A percentile compares a stretch with the other conserved stretches of the same genome.
phyloP scores from a whole-genome alignment of 305 asterid genomes.

The Caryopteris hybrid region DNA sequence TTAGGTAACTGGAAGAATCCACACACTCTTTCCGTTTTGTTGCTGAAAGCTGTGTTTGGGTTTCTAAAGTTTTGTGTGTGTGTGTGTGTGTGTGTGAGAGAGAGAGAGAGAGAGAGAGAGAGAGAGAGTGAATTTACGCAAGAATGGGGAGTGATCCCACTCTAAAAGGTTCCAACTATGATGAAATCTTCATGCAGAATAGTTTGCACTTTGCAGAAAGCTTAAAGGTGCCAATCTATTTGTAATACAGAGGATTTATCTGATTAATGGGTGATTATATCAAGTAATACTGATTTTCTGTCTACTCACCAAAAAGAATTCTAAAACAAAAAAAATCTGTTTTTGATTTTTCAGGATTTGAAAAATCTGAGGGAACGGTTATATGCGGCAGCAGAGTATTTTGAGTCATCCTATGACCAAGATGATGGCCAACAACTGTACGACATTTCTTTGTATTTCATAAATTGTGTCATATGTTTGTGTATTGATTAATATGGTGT shows the following conservation, averaged over 20 bases:
- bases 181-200: slow-evolving; percentile 59
- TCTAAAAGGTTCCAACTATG: slow-evolving; percentile 44
- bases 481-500: background rate
- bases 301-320: no score
- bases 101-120: no score
- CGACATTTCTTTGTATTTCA: slow-evolving; percentile 11
- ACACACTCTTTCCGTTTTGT: background rate
- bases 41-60: background rate
- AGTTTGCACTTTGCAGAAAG: slow-evolving; percentile 63
- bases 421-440: slow-evolving; percentile 70
- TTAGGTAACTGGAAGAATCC: slow-evolving; percentile 11
- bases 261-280: background rate
- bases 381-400: slow-evolving; percentile 88
- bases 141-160: slow-evolving; percentile 34
- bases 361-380: slow-evolving; percentile 63
- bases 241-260: no score
- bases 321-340: background rate
- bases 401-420: slow-evolving; percentile 61
- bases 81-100: background rate
- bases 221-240: slow-evolving; percentile 44
- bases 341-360: slow-evolving; percentile 47
- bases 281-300: no score
- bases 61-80: no score
- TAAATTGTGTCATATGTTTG: no score
- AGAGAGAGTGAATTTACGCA: no score